Conservation (phyloP, 1,284 basidiomycete genomes). For the Singerocomus rubriflavus region DNA sequence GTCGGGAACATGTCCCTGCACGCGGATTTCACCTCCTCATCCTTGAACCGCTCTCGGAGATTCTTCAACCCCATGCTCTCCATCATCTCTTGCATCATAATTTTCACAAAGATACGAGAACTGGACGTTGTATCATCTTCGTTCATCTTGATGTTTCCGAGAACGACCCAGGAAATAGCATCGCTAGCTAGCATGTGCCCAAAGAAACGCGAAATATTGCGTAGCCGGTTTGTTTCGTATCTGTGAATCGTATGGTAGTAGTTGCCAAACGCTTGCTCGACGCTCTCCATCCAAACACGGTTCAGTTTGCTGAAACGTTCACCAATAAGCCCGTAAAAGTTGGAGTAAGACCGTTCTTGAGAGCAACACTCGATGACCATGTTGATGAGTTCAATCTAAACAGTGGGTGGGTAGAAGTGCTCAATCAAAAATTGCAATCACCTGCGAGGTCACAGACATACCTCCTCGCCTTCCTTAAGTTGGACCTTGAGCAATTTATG, state of each 20-base stretch:
- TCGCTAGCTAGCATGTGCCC: slow-evolving; percentile 87
- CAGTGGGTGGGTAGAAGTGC: slow-evolving; percentile 1
- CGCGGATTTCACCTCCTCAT: slow-evolving; percentile 73
- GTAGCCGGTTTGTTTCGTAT: slow-evolving; percentile 96
- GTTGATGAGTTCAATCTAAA: slow-evolving; percentile 90
- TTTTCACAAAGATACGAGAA: slow-evolving; percentile 97
- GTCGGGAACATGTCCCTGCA: slow-evolving; percentile 91
- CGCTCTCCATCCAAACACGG: slow-evolving; percentile 87
- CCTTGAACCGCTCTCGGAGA: slow-evolving; percentile 83
- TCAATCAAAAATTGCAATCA: not conserved
- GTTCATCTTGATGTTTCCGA: slow-evolving; percentile 88
- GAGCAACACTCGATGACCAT: slow-evolving; percentile 99
- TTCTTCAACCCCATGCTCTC: slow-evolving; percentile 89
- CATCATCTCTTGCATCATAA: slow-evolving; percentile 92
- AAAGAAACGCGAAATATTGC: slow-evolving; percentile 97
- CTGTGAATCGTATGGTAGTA: slow-evolving; percentile 98
- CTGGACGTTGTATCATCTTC: slow-evolving; percentile 98
- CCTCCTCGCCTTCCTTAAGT: slow-evolving; percentile 90
- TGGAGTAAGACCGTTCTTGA: slow-evolving; percentile 95
- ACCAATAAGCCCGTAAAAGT: slow-evolving; percentile 93
- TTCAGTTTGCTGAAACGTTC: slow-evolving; percentile 97
- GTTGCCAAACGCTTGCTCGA: slow-evolving; percentile 84
- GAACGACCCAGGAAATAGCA: slow-evolving; percentile 84
- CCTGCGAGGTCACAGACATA: slow-evolving; percentile 34
- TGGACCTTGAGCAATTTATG: slow-evolving; percentile 97